Evolutionary conservation across 441 rosid genomes (phyloP).

Genomic region (Syzygium syzygioides): DNA sequence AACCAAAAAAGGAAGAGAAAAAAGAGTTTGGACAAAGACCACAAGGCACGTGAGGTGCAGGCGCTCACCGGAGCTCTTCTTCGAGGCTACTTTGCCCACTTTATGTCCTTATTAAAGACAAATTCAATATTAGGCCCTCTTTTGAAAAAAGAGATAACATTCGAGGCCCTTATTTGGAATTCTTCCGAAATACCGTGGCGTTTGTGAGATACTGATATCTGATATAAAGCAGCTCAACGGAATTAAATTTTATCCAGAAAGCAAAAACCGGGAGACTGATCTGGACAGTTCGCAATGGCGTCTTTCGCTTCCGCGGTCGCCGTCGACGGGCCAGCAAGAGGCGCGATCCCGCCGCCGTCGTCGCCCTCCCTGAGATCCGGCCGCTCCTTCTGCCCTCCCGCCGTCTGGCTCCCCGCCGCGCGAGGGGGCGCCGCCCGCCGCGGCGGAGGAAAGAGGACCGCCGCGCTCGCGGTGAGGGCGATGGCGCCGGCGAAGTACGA

Average conservation of each 20-base stretch:
- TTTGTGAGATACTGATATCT: not conserved
- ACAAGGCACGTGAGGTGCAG: no score
- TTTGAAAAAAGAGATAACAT: no score
- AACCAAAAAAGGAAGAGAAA: no score
- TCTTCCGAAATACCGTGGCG: no score
- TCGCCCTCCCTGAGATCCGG: not conserved
- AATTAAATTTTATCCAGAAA: not conserved
- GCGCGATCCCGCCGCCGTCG: not conserved
- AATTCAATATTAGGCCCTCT: no score
- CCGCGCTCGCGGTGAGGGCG: constrained; percentile 9
- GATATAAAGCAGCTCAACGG: not conserved
- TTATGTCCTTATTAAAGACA: no score
- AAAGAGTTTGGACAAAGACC: no score
- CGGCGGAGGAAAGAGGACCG: not conserved
- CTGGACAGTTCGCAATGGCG: not conserved
- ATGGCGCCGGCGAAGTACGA: constrained; percentile 38
- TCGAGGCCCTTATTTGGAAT: no score
- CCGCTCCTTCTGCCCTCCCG: not conserved
- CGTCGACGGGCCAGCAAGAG: not conserved
- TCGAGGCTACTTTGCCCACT: no score
- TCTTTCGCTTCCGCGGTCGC: not conserved
- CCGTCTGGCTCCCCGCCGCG: not conserved
- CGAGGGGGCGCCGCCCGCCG: no score
- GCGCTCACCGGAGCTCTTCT: no score
- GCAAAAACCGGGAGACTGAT: not conserved